Conservation (phyloP, 2,329 filamentous ascomycete genomes). For the Sporothrix sp. region DNA sequence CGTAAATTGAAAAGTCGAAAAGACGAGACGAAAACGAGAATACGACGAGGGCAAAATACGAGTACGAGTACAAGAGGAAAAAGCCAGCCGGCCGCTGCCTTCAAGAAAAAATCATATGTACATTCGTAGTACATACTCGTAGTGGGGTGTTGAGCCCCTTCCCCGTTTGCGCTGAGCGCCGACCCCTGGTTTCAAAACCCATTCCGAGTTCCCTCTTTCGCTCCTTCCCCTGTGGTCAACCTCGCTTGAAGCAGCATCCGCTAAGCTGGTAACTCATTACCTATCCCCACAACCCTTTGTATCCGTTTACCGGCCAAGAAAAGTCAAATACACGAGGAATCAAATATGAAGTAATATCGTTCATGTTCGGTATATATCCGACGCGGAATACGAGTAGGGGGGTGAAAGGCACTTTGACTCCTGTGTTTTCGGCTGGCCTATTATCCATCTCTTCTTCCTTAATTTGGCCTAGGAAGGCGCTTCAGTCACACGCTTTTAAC, state of each 20-base stretch:
- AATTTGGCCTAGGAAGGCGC: too few relatives aligned
- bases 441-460: too few relatives aligned
- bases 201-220: not conserved
- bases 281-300: not conserved
- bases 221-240: not conserved
- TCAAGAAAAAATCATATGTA: not conserved
- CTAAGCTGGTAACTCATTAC: too few relatives aligned
- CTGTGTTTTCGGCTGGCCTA: too few relatives aligned
- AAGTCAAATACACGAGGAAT: not conserved
- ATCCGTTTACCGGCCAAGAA: not conserved
- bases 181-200: constrained; percentile 2
- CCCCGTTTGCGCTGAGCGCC: not conserved
- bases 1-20: not conserved
- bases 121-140: not conserved
- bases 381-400: too few relatives aligned
- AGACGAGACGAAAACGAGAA: constrained; percentile 2
- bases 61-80: not conserved
- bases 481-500: not conserved
- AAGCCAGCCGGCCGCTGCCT: too few relatives aligned
- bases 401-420: not conserved
- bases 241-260: constrained; percentile 2
- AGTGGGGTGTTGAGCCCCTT: constrained; percentile 4
- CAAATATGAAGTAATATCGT: too few relatives aligned
- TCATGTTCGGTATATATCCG: too few relatives aligned
- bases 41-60: not conserved